phyloP scores from a whole-genome alignment of 2,329 filamentous ascomycete genomes.

The Lachnum nothofagi region DNA sequence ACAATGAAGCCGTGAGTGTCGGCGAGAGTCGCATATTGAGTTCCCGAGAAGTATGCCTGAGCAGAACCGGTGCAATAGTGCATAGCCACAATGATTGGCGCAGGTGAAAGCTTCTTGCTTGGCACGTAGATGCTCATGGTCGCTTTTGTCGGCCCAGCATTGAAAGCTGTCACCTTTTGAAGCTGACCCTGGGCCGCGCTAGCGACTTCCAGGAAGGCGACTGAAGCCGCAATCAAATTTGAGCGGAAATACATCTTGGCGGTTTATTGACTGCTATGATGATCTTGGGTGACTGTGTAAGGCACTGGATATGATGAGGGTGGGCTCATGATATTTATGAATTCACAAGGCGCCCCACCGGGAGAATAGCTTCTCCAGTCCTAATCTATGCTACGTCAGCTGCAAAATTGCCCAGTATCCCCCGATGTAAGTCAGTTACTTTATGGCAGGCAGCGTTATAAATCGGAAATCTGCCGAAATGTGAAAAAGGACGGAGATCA shows the following conservation, averaged over 20 bases:
- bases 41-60: slow-evolving; percentile 17
- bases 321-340: neutral
- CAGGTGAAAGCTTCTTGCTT: neutral
- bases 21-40: slow-evolving; percentile 47
- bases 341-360: neutral
- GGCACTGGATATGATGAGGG: neutral
- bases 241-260: neutral
- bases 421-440: neutral
- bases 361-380: neutral
- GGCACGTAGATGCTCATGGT: slow-evolving; percentile 20
- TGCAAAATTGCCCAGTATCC: neutral
- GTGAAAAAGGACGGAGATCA: neutral
- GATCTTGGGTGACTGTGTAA: neutral
- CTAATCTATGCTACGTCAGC: neutral
- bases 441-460: neutral
- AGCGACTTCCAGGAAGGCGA: neutral
- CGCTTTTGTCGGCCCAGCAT: neutral
- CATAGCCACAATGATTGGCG: slow-evolving; percentile 18
- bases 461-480: neutral
- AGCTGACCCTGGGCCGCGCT: neutral
- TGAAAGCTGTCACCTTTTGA: neutral
- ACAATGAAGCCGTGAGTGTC: slow-evolving; percentile 52
- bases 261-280: neutral
- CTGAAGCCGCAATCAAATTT: neutral
- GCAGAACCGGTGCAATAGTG: slow-evolving; percentile 37